A percentile compares a stretch with the other conserved stretches of the same genome.
Conservation (phyloP, 2,329 filamentous ascomycete species). For the Lasiodiplodia sp. region DNA sequence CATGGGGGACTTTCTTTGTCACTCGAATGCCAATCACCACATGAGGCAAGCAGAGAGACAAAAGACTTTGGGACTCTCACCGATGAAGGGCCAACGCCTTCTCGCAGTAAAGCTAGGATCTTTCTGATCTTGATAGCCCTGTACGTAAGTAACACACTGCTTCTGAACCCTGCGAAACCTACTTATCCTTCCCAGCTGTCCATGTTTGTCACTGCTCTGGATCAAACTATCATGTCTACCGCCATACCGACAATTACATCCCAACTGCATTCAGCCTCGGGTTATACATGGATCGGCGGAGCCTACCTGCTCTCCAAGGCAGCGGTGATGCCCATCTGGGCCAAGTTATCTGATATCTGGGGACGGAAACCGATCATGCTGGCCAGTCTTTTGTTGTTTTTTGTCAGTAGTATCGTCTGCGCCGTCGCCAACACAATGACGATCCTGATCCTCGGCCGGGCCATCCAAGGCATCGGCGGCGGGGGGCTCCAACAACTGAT, state of each 20-base stretch:
- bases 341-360: conserved; percentile 65
- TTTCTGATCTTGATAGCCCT: not conserved
- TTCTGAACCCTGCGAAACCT: not conserved
- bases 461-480: conserved; percentile 62
- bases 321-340: conserved; percentile 74
- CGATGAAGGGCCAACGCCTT: not conserved
- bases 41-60: not conserved
- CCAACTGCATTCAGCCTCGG: conserved; percentile 70
- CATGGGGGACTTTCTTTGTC: too few relatives aligned
- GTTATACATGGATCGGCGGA: conserved; percentile 80
- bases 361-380: conserved; percentile 63
- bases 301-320: conserved; percentile 75
- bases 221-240: conserved; percentile 68
- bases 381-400: conserved; percentile 56
- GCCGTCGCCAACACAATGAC: conserved; percentile 56
- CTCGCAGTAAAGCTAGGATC: not conserved
- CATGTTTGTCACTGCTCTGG: conserved; percentile 52
- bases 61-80: not conserved
- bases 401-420: conserved; percentile 58
- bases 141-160: not conserved
- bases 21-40: too few relatives aligned
- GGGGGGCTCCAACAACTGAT: conserved; percentile 62
- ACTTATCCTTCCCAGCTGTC: conserved; percentile 38
- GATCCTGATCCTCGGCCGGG: conserved; percentile 62
- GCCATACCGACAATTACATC: conserved; percentile 70